Evolutionary conservation across 2,329 filamentous ascomycete genomes (phyloP).

Genomic region (Didymella sp.): DNA sequence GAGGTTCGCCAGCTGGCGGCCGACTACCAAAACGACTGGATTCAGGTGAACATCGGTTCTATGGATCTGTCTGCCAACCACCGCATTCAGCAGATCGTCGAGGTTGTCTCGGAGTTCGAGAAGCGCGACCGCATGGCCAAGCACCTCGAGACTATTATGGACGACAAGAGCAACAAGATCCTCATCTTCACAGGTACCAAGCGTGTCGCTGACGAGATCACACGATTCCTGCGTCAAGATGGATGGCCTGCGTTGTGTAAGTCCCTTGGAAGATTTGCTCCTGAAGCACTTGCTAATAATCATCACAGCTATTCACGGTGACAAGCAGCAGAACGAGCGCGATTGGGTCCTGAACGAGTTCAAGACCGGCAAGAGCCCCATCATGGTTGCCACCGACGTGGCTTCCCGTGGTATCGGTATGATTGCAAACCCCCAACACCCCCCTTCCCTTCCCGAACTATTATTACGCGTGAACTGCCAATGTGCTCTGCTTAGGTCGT

Average conservation of each 20-base stretch:
- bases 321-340: conserved; percentile 99
- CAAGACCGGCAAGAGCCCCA: conserved; percentile 98
- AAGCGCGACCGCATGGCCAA: conserved; percentile 98
- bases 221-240: conserved; percentile 94
- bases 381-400: conserved; percentile 99
- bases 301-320: conserved; percentile 85
- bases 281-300: conserved; percentile 48
- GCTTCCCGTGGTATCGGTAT: conserved; percentile 99
- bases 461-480: conserved; percentile 67
- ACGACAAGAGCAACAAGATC: conserved; percentile 92
- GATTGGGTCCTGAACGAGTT: conserved; percentile 99
- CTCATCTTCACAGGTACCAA: conserved; percentile 86
- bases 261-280: conserved; percentile 47
- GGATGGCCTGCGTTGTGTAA: conserved; percentile 96
- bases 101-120: conserved; percentile 94
- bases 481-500: conserved; percentile 89
- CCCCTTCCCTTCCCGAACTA: conserved; percentile 48
- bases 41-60: conserved; percentile 98
- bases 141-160: conserved; percentile 97
- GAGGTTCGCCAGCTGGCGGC: conserved; percentile 90
- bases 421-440: conserved; percentile 69
- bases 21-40: conserved; percentile 93
- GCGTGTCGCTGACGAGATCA: conserved; percentile 98
- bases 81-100: conserved; percentile 96
- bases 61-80: conserved; percentile 96